Evolutionary conservation across 805 yeast genomes (phyloP).

Genomic region (Deakozyma indianensis): DNA sequence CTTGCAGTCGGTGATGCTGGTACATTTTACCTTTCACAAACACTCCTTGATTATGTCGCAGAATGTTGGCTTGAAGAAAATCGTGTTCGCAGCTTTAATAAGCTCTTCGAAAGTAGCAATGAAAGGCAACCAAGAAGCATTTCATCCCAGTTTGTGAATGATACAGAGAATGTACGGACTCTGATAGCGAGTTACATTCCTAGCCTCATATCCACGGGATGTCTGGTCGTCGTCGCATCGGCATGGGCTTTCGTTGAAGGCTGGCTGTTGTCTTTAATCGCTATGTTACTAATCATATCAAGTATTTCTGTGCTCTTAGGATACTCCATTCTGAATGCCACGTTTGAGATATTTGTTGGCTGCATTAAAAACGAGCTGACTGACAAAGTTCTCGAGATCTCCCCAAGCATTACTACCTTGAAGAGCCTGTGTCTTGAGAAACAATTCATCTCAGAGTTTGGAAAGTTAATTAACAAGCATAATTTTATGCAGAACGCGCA

Average conservation of each 20-base stretch:
- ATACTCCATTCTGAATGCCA: slow-evolving; percentile 30
- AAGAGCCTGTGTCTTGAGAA: slow-evolving; percentile 37
- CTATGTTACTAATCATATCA: slow-evolving; percentile 35
- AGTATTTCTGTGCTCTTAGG: slow-evolving; percentile 50
- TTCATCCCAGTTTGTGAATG: slow-evolving; percentile 56
- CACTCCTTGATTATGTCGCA: slow-evolving; percentile 39
- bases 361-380: slow-evolving; percentile 9
- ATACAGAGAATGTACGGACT: slow-evolving; percentile 59
- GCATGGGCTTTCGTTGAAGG: slow-evolving; percentile 69
- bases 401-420: slow-evolving; percentile 50
- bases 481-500: not conserved
- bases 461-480: not conserved
- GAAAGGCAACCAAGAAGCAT: not conserved
- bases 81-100: slow-evolving; percentile 34
- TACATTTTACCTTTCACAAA: slow-evolving; percentile 33
- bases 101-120: slow-evolving; percentile 36
- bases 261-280: slow-evolving; percentile 80
- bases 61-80: slow-evolving; percentile 52
- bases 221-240: slow-evolving; percentile 44
- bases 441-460: slow-evolving; percentile 31
- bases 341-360: slow-evolving; percentile 2
- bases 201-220: slow-evolving; percentile 35
- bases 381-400: slow-evolving; percentile 31
- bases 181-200: slow-evolving; percentile 51
- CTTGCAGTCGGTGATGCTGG: slow-evolving; percentile 53